Percentiles rank a stretch among this genome's conserved stretches.
Evolutionary conservation across 2,329 filamentous ascomycete species (phyloP).

Genomic region (Pseudogymnoascus sp.): DNA sequence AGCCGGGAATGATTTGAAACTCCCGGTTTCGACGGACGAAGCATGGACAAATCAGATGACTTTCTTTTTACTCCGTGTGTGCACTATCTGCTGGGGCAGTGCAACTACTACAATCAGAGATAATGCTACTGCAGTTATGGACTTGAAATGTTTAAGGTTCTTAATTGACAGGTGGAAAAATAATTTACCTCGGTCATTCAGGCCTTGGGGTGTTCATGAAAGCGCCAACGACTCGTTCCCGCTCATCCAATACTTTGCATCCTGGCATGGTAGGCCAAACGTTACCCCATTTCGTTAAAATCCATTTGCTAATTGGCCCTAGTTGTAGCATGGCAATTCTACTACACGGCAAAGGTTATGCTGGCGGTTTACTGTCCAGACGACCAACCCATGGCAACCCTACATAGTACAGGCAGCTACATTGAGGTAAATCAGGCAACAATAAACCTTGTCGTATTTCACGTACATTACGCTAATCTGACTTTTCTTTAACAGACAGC

Average conservation of each 20-base stretch:
- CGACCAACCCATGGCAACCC: neutral
- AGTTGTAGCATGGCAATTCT: neutral
- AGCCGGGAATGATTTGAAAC: neutral
- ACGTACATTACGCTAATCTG: neutral
- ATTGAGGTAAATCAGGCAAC: neutral
- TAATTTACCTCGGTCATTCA: neutral
- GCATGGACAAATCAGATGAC: neutral
- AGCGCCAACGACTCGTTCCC: neutral
- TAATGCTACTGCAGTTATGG: neutral
- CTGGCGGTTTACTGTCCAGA: neutral
- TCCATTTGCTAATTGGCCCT: neutral
- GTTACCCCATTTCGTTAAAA: neutral
- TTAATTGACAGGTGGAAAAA: neutral
- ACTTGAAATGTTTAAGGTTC: neutral
- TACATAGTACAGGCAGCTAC: neutral
- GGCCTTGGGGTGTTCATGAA: neutral
- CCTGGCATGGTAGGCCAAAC: neutral
- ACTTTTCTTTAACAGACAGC: neutral
- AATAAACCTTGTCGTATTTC: neutral
- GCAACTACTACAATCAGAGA: neutral
- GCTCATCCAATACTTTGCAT: neutral
- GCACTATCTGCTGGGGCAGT: neutral
- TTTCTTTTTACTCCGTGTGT: neutral
- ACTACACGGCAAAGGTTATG: neutral
- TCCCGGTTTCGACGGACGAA: neutral